These are phyloP conservation scores for Boletus speciosus DNA, from an alignment of 768 basidiomycete genomes.

Conservation along the genomic window DNA sequence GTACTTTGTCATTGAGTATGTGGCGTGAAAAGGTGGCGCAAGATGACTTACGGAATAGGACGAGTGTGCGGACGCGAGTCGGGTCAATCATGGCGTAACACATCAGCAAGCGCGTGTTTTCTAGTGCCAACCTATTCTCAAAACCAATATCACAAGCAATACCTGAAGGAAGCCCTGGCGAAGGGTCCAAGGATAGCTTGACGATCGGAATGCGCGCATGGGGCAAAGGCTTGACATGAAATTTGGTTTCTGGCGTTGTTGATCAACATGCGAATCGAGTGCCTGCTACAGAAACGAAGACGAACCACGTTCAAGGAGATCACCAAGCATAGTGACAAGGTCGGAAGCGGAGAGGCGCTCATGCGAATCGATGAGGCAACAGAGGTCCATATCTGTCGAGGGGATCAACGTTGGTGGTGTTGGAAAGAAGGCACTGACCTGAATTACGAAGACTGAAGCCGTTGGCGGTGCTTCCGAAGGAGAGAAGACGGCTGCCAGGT, in stretches of 20 bases:
- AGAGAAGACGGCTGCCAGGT: conserved; percentile 83
- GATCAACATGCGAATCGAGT: conserved; percentile 12
- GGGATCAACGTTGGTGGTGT: conserved; percentile 11
- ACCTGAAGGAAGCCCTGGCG: conserved; percentile 74
- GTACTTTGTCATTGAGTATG: conserved; percentile 11
- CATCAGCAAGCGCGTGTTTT: conserved; percentile 94
- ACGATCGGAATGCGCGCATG: conserved; percentile 98
- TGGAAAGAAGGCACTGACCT: conserved; percentile 44
- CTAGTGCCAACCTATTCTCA: conserved; percentile 93
- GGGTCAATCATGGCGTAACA: conserved; percentile 98
- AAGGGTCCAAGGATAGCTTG: conserved; percentile 89
- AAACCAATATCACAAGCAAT: conserved; percentile 99
- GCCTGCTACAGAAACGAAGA: conserved; percentile 15
- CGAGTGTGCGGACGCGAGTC: conserved; percentile 86
- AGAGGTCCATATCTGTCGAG: conserved; percentile 91
- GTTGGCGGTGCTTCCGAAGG: conserved; percentile 96
- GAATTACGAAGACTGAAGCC: conserved; percentile 96
- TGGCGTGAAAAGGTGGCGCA: conserved; percentile 6
- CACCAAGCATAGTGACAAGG: conserved; percentile 91
- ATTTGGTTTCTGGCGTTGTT: conserved; percentile 78
- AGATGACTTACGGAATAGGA: conserved; percentile 84
- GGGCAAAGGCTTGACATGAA: conserved; percentile 92
- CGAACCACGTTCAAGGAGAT: conserved; percentile 89
- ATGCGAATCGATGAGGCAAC: conserved; percentile 89
- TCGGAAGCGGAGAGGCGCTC: conserved; percentile 78